Percentiles rank a stretch among this genome's conserved stretches.
These are phyloP conservation scores for Cercospora sp. DNA, from an alignment of 2,329 filamentous ascomycete species.

Conservation along the genomic window DNA sequence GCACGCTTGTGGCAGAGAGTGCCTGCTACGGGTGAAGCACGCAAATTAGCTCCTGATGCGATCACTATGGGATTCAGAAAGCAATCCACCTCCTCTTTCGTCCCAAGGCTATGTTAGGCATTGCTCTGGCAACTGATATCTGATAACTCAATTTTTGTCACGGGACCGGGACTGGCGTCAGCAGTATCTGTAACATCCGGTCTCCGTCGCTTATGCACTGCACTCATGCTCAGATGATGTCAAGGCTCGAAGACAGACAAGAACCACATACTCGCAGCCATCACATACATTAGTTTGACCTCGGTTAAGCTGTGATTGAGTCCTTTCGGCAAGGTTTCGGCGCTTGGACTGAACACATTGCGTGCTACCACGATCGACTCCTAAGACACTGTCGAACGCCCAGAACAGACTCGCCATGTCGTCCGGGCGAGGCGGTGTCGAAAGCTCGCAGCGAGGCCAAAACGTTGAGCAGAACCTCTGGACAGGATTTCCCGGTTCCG, in stretches of 20 bases:
- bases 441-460: background rate
- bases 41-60: background rate
- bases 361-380: slow-evolving; percentile 5
- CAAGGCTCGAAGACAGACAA: slow-evolving; percentile 1
- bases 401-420: slow-evolving; percentile 9
- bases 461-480: slow-evolving; percentile 7
- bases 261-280: background rate
- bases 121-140: background rate
- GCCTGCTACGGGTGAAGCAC: background rate
- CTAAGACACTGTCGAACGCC: background rate
- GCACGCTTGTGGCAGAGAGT: background rate
- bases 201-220: slow-evolving; percentile 1
- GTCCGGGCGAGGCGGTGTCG: slow-evolving; percentile 1
- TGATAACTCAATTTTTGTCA: background rate
- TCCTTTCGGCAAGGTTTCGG: slow-evolving; percentile 4
- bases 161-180: background rate
- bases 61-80: background rate
- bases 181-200: background rate
- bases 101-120: background rate
- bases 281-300: slow-evolving; percentile 12
- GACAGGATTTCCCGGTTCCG: background rate
- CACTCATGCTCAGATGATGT: slow-evolving; percentile 4
- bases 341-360: slow-evolving; percentile 8
- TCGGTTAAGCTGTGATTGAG: slow-evolving; percentile 6
- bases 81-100: background rate